Evolutionary conservation across 2,329 filamentous ascomycete species (phyloP).

Genomic region (Apiospora kogelbergensis): DNA sequence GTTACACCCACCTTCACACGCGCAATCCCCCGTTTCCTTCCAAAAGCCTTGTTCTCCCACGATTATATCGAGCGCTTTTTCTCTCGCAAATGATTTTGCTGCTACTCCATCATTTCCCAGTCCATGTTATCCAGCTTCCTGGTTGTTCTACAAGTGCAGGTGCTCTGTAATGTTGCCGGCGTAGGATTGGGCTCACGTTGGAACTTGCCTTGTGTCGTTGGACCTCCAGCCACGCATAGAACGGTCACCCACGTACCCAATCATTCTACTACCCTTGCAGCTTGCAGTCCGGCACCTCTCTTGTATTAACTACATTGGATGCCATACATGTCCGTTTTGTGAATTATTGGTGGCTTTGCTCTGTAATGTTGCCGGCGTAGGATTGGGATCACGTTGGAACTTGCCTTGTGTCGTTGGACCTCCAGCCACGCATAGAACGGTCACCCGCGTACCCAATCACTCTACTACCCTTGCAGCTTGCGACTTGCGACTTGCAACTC

Average conservation of each 20-base stretch:
- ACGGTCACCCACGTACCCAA: background rate
- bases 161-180: background rate
- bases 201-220: background rate
- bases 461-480: background rate
- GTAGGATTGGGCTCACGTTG: background rate
- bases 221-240: background rate
- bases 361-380: background rate
- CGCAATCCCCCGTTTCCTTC: background rate
- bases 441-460: background rate
- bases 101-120: background rate
- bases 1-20: too few species aligned
- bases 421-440: background rate
- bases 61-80: background rate
- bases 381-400: background rate
- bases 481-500: background rate
- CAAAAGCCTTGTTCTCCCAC: too few species aligned
- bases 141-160: background rate
- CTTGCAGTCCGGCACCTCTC: background rate
- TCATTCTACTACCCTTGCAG: background rate
- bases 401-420: background rate
- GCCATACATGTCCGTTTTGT: background rate
- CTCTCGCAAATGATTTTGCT: background rate
- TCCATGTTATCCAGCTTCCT: too few species aligned
- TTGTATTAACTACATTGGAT: background rate
- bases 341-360: background rate